Evolutionary conservation across 2,329 filamentous ascomycete genomes (phyloP).

Genomic region (Calonectria pseudoreteaudii): DNA sequence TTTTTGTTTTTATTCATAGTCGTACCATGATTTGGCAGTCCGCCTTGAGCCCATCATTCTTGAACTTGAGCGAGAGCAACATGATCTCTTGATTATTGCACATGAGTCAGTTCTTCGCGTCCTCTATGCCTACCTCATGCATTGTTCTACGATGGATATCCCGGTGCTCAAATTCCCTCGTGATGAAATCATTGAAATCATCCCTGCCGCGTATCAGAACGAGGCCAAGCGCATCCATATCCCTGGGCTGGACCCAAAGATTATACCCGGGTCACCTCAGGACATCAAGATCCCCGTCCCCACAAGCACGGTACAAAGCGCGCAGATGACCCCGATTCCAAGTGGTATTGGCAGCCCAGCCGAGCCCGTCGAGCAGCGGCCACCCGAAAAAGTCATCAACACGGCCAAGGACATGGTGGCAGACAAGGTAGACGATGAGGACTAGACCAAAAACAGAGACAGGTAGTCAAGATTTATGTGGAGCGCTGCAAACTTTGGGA

Average conservation of each 20-base stretch:
- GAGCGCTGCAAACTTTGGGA: background rate
- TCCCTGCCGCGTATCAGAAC: slow-evolving; percentile 97
- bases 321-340: slow-evolving; percentile 61
- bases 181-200: slow-evolving; percentile 98
- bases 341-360: slow-evolving; percentile 60
- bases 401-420: slow-evolving; percentile 62
- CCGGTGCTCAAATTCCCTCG: slow-evolving; percentile 93
- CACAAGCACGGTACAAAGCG: slow-evolving; percentile 46
- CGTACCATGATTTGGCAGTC: slow-evolving; percentile 98
- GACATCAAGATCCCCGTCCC: slow-evolving; percentile 84
- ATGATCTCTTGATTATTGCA: slow-evolving; percentile 97
- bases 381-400: slow-evolving; percentile 63
- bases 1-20: slow-evolving; percentile 65
- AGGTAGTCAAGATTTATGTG: background rate
- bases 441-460: slow-evolving; percentile 45
- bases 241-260: slow-evolving; percentile 71
- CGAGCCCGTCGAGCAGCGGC: slow-evolving; percentile 55
- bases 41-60: slow-evolving; percentile 97
- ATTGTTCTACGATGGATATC: slow-evolving; percentile 95
- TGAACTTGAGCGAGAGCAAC: slow-evolving; percentile 95
- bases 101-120: slow-evolving; percentile 98
- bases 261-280: slow-evolving; percentile 83
- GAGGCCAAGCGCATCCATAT: slow-evolving; percentile 92
- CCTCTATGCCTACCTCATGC: slow-evolving; percentile 98
- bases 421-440: slow-evolving; percentile 65